Conservation (phyloP, 2,329 filamentous ascomycete species). For the Aureobasidium sp. region DNA sequence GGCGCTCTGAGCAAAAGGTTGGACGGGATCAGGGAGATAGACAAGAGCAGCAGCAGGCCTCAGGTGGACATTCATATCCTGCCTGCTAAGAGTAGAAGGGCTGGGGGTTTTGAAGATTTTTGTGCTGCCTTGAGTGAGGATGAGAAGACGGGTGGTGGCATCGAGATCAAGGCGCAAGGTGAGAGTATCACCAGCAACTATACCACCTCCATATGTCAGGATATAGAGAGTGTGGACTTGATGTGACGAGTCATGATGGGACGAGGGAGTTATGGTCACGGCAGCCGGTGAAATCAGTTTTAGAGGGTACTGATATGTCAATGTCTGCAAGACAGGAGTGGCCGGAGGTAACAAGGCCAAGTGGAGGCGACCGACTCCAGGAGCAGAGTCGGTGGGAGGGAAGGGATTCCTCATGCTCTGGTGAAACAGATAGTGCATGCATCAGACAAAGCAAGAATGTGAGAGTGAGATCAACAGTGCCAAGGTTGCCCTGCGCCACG, state of each 20-base stretch:
- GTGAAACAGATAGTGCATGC: background rate
- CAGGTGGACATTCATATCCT: constrained; percentile 42
- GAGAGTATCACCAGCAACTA: constrained; percentile 81
- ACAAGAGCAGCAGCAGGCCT: constrained; percentile 46
- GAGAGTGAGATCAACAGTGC: background rate
- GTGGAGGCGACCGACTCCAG: constrained; percentile 73
- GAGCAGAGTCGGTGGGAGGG: constrained; percentile 61
- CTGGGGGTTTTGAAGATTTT: constrained; percentile 83
- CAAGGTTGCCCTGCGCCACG: constrained; percentile 14
- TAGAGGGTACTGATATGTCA: constrained; percentile 88
- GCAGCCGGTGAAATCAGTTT: constrained; percentile 82
- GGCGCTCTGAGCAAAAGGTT: constrained; percentile 76
- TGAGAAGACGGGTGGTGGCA: constrained; percentile 55
- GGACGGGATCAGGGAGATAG: constrained; percentile 82
- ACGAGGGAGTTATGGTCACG: constrained; percentile 39
- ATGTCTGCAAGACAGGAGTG: constrained; percentile 62
- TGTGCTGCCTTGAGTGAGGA: constrained; percentile 68
- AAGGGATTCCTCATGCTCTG: constrained; percentile 58
- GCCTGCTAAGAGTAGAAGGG: constrained; percentile 31
- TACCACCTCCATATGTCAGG: constrained; percentile 87
- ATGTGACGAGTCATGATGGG: constrained; percentile 5
- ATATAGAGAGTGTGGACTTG: constrained; percentile 69
- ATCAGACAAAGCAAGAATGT: background rate
- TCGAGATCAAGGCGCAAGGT: constrained; percentile 63
- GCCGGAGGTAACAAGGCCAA: constrained; percentile 65